Evolutionary conservation across 2,329 filamentous ascomycete genomes (phyloP).

Genomic region (Pestalotiopsis fici): DNA sequence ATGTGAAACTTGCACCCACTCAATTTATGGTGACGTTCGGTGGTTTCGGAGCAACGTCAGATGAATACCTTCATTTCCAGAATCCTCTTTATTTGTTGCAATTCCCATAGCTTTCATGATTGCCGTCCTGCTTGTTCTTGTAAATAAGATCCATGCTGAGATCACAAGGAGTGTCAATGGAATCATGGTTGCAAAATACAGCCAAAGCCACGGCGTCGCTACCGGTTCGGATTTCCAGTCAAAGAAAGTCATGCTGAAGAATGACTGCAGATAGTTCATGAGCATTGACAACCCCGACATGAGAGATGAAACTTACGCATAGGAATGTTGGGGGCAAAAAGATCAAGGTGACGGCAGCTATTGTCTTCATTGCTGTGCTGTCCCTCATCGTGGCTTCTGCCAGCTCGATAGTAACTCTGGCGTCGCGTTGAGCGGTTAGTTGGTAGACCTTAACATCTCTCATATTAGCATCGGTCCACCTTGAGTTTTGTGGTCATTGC

Average conservation of each 20-base stretch:
- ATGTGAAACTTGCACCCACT: no score
- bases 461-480: not conserved
- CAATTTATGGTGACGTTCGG: no score
- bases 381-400: not conserved
- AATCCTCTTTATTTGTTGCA: not conserved
- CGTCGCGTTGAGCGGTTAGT: not conserved
- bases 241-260: not conserved
- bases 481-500: not conserved
- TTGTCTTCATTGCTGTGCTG: not conserved
- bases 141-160: not conserved
- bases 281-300: no score
- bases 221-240: not conserved
- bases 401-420: not conserved
- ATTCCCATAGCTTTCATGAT: not conserved
- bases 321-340: not conserved
- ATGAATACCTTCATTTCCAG: not conserved
- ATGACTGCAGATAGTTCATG: no score
- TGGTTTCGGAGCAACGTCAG: no score
- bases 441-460: not conserved
- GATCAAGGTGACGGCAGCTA: not conserved
- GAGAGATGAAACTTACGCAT: not conserved
- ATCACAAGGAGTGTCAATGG: not conserved
- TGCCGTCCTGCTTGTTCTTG: not conserved
- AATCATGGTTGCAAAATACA: not conserved
- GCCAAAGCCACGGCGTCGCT: not conserved